Conservation (phyloP, 2,329 filamentous ascomycete species). For the Arthroderma sp. region DNA sequence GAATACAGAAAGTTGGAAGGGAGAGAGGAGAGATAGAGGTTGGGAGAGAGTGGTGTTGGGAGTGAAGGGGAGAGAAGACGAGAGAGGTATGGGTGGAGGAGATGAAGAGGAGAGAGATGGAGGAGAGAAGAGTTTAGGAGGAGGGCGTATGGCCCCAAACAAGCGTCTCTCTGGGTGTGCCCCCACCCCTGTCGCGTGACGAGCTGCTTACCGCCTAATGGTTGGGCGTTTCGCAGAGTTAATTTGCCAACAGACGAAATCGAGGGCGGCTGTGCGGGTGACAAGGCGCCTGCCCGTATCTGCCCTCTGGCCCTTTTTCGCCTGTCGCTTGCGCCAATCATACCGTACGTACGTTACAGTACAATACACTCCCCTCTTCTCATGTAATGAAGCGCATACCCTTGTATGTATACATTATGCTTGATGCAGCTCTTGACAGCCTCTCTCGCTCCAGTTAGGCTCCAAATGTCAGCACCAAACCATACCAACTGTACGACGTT, state of each 20-base stretch:
- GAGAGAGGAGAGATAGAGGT: neutral
- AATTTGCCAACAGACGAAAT: neutral
- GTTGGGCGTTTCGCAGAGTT: neutral
- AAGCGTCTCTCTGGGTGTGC: neutral
- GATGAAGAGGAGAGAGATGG: neutral
- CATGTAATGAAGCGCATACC: too few relatives aligned
- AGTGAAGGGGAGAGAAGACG: slow-evolving; percentile 1
- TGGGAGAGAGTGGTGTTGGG: neutral
- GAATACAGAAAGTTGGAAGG: neutral
- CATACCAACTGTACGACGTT: too few relatives aligned
- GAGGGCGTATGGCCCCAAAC: too few relatives aligned
- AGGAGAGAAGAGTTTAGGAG: neutral
- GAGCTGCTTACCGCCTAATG: slow-evolving; percentile 3
- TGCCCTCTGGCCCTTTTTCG: slow-evolving; percentile 12
- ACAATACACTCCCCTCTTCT: too few relatives aligned
- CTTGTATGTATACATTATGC: too few relatives aligned
- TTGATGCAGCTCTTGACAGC: too few relatives aligned
- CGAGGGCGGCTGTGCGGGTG: slow-evolving; percentile 12
- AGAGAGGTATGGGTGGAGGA: neutral
- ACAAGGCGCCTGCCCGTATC: slow-evolving; percentile 1
- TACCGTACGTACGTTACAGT: too few relatives aligned
- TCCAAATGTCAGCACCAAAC: too few relatives aligned
- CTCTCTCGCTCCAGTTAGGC: too few relatives aligned
- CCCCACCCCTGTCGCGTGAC: neutral
- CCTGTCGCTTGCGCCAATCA: slow-evolving; percentile 10